Evolutionary conservation across 805 yeast genomes (phyloP).

Genomic region (Candida hungchunana): DNA sequence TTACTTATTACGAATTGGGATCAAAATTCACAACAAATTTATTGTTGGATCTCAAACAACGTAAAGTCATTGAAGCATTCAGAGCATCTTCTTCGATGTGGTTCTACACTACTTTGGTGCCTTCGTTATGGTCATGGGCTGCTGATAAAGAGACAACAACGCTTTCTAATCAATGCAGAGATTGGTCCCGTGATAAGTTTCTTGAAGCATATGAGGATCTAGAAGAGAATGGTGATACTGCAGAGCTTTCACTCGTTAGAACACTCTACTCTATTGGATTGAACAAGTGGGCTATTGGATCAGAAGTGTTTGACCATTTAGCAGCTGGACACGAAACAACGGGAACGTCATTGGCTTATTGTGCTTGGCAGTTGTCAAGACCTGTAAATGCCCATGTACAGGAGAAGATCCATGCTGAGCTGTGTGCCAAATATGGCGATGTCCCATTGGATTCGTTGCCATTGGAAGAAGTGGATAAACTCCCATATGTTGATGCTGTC

Average conservation of each 20-base stretch:
- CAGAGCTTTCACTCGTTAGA: slow-evolving; percentile 18
- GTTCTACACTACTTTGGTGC: slow-evolving; percentile 63
- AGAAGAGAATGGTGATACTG: slow-evolving; percentile 16
- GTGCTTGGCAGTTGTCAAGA: slow-evolving; percentile 54
- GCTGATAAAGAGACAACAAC: slow-evolving; percentile 37
- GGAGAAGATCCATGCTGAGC: slow-evolving; percentile 42
- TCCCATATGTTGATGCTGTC: slow-evolving; percentile 59
- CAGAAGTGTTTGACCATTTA: slow-evolving; percentile 57
- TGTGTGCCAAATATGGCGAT: slow-evolving; percentile 32
- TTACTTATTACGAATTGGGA: slow-evolving; percentile 59
- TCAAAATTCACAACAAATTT: slow-evolving; percentile 41
- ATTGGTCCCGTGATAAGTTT: slow-evolving; percentile 40
- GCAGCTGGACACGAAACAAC: slow-evolving; percentile 80
- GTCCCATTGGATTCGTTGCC: slow-evolving; percentile 21
- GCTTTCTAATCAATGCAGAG: slow-evolving; percentile 37
- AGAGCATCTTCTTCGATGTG: slow-evolving; percentile 51
- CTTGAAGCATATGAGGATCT: slow-evolving; percentile 20
- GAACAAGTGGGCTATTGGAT: slow-evolving; percentile 32
- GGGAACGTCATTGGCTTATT: slow-evolving; percentile 57
- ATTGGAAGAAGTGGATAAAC: slow-evolving; percentile 42
- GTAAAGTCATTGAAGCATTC: slow-evolving; percentile 41
- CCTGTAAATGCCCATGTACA: slow-evolving; percentile 45
- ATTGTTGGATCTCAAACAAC: slow-evolving; percentile 36
- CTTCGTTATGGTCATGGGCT: slow-evolving; percentile 46
- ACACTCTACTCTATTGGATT: slow-evolving; percentile 24